Evolutionary conservation across 768 basidiomycete species (phyloP).

Genomic region (Hypholoma sublateritium): DNA sequence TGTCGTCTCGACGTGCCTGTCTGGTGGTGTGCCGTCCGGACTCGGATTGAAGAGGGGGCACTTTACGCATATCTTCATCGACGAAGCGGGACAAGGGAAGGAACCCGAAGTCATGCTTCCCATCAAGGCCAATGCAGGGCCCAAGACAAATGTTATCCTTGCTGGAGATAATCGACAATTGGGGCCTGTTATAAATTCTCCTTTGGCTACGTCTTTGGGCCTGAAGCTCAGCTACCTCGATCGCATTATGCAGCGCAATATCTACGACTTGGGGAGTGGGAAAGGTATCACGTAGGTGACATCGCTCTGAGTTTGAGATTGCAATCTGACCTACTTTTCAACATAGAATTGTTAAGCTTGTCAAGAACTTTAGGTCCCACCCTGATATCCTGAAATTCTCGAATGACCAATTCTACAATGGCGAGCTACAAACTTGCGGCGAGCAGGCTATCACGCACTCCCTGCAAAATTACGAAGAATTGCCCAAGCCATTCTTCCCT

Average conservation of each 20-base stretch:
- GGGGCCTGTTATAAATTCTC: conserved; percentile 55
- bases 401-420: conserved; percentile 55
- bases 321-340: neutral
- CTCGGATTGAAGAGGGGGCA: conserved; percentile 52
- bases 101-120: conserved; percentile 60
- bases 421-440: conserved; percentile 50
- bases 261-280: conserved; percentile 34
- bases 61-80: conserved; percentile 61
- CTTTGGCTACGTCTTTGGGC: conserved; percentile 46
- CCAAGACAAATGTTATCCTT: conserved; percentile 50
- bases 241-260: conserved; percentile 42
- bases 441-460: conserved; percentile 39
- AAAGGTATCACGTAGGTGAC: conserved; percentile 34
- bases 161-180: conserved; percentile 66
- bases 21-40: conserved; percentile 46
- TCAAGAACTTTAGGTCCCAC: conserved; percentile 62
- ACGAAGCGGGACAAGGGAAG: conserved; percentile 65
- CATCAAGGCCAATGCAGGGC: conserved; percentile 48
- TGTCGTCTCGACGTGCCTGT: conserved; percentile 58
- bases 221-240: conserved; percentile 52
- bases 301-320: neutral
- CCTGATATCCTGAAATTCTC: conserved; percentile 53
- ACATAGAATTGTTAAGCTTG: conserved; percentile 53
- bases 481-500: conserved; percentile 47
- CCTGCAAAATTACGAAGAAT: conserved; percentile 34